phyloP scores from a whole-genome alignment of 2,329 filamentous ascomycete genomes.

The Dactylellina haptotyla region DNA sequence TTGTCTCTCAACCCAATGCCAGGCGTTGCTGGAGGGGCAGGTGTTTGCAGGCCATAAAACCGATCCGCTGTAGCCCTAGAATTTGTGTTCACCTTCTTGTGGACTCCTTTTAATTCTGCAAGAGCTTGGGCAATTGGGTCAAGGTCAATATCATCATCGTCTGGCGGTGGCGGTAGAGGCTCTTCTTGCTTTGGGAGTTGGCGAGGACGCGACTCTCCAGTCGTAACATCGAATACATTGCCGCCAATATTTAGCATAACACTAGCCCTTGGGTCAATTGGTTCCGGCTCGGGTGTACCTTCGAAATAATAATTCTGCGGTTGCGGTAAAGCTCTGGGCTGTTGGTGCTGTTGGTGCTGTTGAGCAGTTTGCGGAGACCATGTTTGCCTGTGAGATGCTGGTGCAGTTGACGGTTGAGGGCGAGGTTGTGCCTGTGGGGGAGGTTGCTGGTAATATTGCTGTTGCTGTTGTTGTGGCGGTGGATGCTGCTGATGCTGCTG shows the following conservation, averaged over 20 bases:
- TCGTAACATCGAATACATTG: constrained; percentile 93
- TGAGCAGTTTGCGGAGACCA: constrained; percentile 48
- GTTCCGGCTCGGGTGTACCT: constrained; percentile 73
- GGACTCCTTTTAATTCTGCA: constrained; percentile 87
- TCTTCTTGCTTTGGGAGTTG: constrained; percentile 57
- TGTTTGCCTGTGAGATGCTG: constrained; percentile 37
- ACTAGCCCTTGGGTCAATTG: constrained; percentile 89
- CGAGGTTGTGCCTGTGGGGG: constrained; percentile 26
- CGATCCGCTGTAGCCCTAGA: constrained; percentile 91
- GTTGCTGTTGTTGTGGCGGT: constrained; percentile 16
- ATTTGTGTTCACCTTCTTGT: constrained; percentile 72
- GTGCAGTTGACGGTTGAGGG: constrained; percentile 21
- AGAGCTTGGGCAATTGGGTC: constrained; percentile 93
- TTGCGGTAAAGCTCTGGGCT: constrained; percentile 11
- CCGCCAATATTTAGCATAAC: constrained; percentile 93
- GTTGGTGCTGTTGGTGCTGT: constrained; percentile 28
- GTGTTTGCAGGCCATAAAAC: constrained; percentile 91
- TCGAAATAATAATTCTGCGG: constrained; percentile 55
- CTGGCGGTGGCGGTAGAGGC: constrained; percentile 60
- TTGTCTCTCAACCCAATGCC: constrained; percentile 57
- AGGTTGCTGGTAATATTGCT: constrained; percentile 37
- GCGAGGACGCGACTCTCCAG: constrained; percentile 6
- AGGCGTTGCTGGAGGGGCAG: constrained; percentile 67
- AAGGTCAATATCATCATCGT: constrained; percentile 58
- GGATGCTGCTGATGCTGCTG: constrained; percentile 24